Percentiles rank a stretch among this genome's conserved stretches.
phyloP scores from a whole-genome alignment of 305 asterid genomes.

The Fraxinus angustifolia region DNA sequence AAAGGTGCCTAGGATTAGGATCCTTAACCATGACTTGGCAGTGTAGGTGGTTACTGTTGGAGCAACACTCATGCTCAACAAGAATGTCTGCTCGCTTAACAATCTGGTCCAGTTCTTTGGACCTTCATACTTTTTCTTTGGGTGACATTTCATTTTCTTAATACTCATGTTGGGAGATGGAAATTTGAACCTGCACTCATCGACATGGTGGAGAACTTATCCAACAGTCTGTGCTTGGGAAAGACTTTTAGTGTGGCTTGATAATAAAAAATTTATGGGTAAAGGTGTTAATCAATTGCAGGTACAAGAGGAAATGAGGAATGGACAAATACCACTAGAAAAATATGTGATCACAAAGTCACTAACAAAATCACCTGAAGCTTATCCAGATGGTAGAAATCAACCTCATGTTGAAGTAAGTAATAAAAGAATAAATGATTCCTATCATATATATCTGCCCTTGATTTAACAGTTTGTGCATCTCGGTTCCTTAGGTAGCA shows the following conservation, averaged over 20 bases:
- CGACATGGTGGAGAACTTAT: background rate
- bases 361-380: constrained; percentile 91
- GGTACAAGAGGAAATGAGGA: constrained; percentile 95
- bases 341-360: constrained; percentile 89
- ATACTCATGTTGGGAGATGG: constrained; percentile 3
- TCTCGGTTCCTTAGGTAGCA: constrained; percentile 64
- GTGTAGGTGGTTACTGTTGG: background rate
- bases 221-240: constrained; percentile 8
- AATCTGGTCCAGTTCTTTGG: constrained; percentile 4
- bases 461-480: constrained; percentile 16
- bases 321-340: constrained; percentile 77
- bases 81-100: constrained; percentile 1
- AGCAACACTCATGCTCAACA: background rate
- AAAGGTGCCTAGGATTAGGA: constrained; percentile 1
- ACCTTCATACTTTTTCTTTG: constrained; percentile 1
- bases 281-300: constrained; percentile 31
- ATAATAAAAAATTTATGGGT: constrained; percentile 13
- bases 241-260: background rate
- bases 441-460: constrained; percentile 10
- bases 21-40: constrained; percentile 7
- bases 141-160: background rate
- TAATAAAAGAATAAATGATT: constrained; percentile 14
- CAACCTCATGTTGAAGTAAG: constrained; percentile 99
- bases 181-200: constrained; percentile 10
- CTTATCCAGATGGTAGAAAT: constrained; percentile 88